Percentiles rank a stretch among this genome's conserved stretches.
Evolutionary conservation across 2,329 filamentous ascomycete genomes (phyloP).

Genomic region (Macrophomina pseudophaseolina): DNA sequence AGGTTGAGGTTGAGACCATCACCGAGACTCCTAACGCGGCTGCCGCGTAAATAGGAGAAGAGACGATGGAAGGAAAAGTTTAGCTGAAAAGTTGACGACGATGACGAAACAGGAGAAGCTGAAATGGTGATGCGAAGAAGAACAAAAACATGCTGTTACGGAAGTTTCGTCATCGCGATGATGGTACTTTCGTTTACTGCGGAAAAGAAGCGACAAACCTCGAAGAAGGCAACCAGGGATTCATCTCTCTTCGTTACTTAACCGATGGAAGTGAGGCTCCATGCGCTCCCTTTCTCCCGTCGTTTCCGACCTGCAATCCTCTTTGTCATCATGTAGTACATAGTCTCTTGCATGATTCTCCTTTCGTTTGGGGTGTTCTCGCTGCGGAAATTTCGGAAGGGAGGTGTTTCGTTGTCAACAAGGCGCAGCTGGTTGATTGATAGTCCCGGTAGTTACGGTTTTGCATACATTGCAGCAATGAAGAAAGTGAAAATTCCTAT

Average conservation of each 20-base stretch:
- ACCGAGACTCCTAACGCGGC: conserved; percentile 32
- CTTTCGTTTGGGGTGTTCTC: conserved; percentile 6
- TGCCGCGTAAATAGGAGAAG: conserved; percentile 3
- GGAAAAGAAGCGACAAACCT: conserved; percentile 7
- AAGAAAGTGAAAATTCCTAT: conserved; percentile 20
- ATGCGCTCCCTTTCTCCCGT: not conserved
- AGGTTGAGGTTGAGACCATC: conserved; percentile 65
- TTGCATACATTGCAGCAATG: not conserved
- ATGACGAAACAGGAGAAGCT: not conserved
- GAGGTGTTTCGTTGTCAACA: conserved; percentile 3
- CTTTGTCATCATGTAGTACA: conserved; percentile 12
- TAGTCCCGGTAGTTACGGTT: conserved; percentile 5
- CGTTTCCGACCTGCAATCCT: not conserved
- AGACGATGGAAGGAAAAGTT: too few relatives aligned
- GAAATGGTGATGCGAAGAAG: not conserved
- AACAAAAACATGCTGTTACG: not conserved
- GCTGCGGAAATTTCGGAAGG: not conserved
- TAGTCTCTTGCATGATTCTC: conserved; percentile 13
- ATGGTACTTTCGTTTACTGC: not conserved
- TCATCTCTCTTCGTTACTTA: not conserved
- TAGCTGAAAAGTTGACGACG: not conserved
- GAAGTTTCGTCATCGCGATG: not conserved
- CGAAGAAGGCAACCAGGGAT: not conserved
- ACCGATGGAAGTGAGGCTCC: not conserved
- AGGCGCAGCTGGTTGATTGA: conserved; percentile 14